These are phyloP conservation scores for Wallacemonas sp. DNA, from an alignment of 208 protist species.

Conservation along the genomic window DNA sequence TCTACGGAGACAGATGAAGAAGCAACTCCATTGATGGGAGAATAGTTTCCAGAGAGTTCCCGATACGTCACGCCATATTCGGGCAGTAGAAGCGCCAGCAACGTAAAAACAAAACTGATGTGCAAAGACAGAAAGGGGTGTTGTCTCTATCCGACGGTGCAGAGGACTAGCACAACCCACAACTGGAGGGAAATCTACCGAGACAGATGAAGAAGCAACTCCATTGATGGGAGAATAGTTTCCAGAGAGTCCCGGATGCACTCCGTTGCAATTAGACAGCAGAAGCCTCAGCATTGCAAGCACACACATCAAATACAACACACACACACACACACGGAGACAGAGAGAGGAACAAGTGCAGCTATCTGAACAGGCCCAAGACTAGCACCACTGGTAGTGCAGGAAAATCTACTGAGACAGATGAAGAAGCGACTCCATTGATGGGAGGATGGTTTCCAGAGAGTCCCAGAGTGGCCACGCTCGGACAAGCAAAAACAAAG, in stretches of 20 bases:
- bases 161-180: too few relatives aligned
- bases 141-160: too few relatives aligned
- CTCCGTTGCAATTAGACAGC: background rate
- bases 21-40: slow-evolving; percentile 22
- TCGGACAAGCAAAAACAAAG: background rate
- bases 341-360: background rate
- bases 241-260: slow-evolving; percentile 51
- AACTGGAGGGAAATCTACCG: too few relatives aligned
- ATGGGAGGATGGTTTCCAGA: slow-evolving; percentile 34
- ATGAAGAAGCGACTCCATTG: slow-evolving; percentile 37
- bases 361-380: too few relatives aligned
- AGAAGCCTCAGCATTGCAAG: background rate
- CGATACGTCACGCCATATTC: too few relatives aligned
- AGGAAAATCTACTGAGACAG: too few relatives aligned
- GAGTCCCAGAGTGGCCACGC: slow-evolving; percentile 42
- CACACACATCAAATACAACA: slow-evolving; percentile 1
- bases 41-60: slow-evolving; percentile 45
- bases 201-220: slow-evolving; percentile 43
- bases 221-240: slow-evolving; percentile 21
- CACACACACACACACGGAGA: background rate
- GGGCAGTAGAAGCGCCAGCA: too few relatives aligned
- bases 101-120: too few relatives aligned
- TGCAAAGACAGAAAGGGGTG: too few relatives aligned
- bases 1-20: slow-evolving; percentile 57
- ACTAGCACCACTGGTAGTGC: too few relatives aligned